phyloP scores from a whole-genome alignment of 345 rosid species.

The Acer saccharum region DNA sequence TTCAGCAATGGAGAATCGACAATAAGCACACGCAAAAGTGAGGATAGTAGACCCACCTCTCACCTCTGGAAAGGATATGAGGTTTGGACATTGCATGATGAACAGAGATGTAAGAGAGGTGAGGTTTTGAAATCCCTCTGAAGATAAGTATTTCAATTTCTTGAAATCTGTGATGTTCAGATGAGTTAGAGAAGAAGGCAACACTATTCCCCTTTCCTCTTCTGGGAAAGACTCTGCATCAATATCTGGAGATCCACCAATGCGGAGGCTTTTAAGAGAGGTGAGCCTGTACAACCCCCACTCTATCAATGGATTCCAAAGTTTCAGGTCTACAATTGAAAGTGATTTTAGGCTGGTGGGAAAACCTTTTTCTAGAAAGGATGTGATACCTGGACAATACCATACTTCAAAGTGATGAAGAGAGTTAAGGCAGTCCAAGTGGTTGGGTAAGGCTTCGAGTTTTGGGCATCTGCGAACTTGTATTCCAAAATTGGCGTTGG shows the following conservation, averaged over 20 bases:
- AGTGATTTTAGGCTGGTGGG: neutral
- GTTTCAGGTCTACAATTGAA: neutral
- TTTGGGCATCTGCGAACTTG: neutral
- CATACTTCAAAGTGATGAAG: neutral
- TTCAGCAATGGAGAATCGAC: neutral
- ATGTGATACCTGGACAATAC: neutral
- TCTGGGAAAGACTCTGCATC: neutral
- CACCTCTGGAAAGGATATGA: neutral
- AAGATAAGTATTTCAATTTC: neutral
- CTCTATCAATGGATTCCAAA: neutral
- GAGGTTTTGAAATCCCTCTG: neutral
- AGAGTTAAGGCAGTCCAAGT: neutral
- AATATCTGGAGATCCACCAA: constrained; percentile 5
- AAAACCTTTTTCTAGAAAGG: neutral
- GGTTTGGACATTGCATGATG: neutral
- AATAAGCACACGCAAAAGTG: neutral
- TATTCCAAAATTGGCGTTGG: neutral
- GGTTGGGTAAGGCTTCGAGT: neutral
- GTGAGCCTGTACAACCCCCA: constrained; percentile 2
- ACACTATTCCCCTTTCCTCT: neutral
- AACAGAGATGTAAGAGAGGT: neutral
- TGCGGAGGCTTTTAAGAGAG: neutral
- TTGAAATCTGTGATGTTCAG: neutral
- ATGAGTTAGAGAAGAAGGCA: neutral
- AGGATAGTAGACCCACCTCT: neutral